Evolutionary conservation across 192 early-diverging fungal species (phyloP), one percentile per base, ranked within the genome.

Genomic region (Coemansia sp.): DNA sequence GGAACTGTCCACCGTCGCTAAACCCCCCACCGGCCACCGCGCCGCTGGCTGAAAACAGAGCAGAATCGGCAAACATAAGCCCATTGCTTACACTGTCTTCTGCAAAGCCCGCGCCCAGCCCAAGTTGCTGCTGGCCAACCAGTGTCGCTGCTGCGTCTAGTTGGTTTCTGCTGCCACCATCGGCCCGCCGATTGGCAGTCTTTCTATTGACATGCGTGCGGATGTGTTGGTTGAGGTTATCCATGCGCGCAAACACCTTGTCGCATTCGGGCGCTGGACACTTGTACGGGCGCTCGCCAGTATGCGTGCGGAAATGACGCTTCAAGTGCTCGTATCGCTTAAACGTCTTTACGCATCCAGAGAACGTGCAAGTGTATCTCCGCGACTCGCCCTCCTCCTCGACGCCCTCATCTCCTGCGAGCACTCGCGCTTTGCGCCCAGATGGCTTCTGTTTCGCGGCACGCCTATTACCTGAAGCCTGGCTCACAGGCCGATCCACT

Each of bases 311-410:
- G 43, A 87, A 79, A 63, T 92, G 90, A 27, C 89, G 83, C 44
- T 85, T 90, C 65, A 88, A 82, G 56, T 91, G 90, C 69, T 90
- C 90, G 12, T 88, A 77, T 27, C 90, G 87, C 46, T 86, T 83
- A 67, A 91, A 91, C 42, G 74, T 82, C 70, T 86, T 88, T 36
- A 69, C 68, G 59, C 90, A 91, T 27, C 77, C 77, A 3, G 67
- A 42, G 53, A 67, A 80, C 40, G 72, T 62, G 58, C 77, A 80
- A 1, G 48, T 27, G 37, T 70, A 80, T 10, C 77, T 63, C 43
- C 77, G 58, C 7, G 43, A 38, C 53, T 70, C 52, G 37, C 54
- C 61, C 10, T 67, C 65, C 14, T 37, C 65, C 10, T 67, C 65
- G 18, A 35, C 65, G 4, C 18, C 33, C 9, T 41, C 42, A 10